A percentile compares a stretch with the other conserved stretches of the same genome.
Evolutionary conservation across 2,329 filamentous ascomycete species (phyloP).

Genomic region (Macrophomina phaseolina): DNA sequence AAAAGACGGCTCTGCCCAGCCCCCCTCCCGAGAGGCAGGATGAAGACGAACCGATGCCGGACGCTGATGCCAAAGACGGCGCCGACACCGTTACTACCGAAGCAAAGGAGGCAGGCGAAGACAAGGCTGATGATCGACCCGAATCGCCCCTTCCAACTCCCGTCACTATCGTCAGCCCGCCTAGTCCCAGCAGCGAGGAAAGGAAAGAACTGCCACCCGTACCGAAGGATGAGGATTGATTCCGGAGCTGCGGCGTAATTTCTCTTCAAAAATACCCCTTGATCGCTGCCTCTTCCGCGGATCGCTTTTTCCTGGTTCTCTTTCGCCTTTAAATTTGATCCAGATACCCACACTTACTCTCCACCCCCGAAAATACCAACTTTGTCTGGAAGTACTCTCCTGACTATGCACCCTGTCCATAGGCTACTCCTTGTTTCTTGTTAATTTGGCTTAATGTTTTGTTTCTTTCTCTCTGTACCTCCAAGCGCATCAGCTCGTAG

Average conservation of each 20-base stretch:
- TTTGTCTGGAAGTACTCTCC: background rate
- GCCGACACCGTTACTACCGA: background rate
- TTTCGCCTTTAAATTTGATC: conserved; percentile 4
- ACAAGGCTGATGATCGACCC: conserved; percentile 6
- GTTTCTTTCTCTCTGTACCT: background rate
- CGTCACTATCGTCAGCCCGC: conserved; percentile 45
- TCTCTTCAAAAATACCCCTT: conserved; percentile 15
- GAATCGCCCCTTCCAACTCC: conserved; percentile 35
- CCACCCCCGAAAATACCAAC: background rate
- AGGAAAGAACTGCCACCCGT: background rate
- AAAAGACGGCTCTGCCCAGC: conserved; percentile 38
- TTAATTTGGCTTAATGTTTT: conserved; percentile 19
- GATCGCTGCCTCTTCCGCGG: background rate
- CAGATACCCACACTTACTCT: conserved; percentile 19
- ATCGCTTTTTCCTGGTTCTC: background rate
- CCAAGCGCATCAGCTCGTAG: background rate
- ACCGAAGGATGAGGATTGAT: conserved; percentile 15
- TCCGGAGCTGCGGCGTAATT: background rate
- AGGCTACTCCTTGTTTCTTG: background rate
- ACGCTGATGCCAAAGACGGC: conserved; percentile 15
- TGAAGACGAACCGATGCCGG: conserved; percentile 29
- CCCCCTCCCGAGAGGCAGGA: conserved; percentile 41
- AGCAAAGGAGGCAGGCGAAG: conserved; percentile 14
- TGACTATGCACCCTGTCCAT: background rate
- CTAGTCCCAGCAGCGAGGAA: conserved; percentile 36